Evolutionary conservation across 495 filamentous ascomycete species (phyloP).

Genomic region (Lindgomyces ingoldianus): DNA sequence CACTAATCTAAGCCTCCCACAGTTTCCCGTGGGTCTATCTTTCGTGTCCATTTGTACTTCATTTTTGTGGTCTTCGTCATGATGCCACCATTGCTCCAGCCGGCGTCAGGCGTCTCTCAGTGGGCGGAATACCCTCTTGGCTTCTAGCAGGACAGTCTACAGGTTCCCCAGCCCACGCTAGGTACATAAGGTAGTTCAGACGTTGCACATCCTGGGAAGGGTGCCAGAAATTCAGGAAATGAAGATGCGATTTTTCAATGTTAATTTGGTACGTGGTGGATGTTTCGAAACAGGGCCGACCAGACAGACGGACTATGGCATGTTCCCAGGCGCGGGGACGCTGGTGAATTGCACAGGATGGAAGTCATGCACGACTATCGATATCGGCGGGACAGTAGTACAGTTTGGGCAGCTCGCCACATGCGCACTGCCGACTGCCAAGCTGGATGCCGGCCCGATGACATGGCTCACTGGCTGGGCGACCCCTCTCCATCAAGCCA

Average conservation of each 20-base stretch:
- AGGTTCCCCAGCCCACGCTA: background rate
- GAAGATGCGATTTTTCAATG: background rate
- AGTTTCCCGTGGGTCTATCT: no score
- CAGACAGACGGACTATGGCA: no score
- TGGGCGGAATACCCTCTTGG: slow-evolving; percentile 7
- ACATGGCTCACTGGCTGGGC: background rate
- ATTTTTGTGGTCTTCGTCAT: background rate
- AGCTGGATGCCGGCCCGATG: background rate
- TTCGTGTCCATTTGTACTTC: no score
- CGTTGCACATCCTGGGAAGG: no score
- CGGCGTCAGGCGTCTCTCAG: slow-evolving; percentile 1
- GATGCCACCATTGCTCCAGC: background rate
- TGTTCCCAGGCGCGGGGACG: background rate
- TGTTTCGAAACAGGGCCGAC: no score
- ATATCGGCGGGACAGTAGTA: background rate
- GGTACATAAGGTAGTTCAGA: background rate
- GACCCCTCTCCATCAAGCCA: background rate
- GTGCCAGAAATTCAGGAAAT: background rate
- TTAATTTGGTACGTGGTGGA: background rate
- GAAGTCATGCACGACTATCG: background rate
- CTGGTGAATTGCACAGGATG: no score
- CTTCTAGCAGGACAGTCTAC: background rate
- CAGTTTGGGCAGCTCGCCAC: background rate
- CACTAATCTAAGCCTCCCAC: no score
- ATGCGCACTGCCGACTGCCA: background rate